Conservation (phyloP, 352 stramenopile species). For the Pythium sukuiense region DNA sequence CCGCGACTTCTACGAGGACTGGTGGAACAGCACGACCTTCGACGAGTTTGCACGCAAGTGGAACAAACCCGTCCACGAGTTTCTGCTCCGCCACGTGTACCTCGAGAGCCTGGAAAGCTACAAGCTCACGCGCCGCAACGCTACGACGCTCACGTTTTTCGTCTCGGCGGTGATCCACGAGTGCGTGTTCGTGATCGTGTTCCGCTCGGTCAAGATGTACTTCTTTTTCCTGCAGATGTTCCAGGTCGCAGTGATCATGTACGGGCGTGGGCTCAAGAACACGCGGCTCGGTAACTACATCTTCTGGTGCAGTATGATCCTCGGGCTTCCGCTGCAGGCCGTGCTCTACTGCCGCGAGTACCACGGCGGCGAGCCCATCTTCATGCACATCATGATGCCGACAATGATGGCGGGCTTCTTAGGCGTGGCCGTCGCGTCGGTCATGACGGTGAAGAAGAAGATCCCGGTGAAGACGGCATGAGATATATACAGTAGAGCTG, state of each 20-base stretch:
- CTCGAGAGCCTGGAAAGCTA: slow-evolving; percentile 74
- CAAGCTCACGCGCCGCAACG: slow-evolving; percentile 71
- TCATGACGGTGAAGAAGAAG: slow-evolving; percentile 44
- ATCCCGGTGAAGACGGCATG: slow-evolving; percentile 24
- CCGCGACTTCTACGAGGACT: slow-evolving; percentile 95
- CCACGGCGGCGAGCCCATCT: slow-evolving; percentile 74
- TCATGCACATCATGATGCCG: slow-evolving; percentile 78
- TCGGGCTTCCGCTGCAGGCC: slow-evolving; percentile 66
- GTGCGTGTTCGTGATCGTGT: slow-evolving; percentile 94
- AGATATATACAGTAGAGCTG: neutral
- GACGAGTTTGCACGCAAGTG: slow-evolving; percentile 92
- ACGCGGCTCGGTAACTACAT: slow-evolving; percentile 77
- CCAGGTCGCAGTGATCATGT: slow-evolving; percentile 92
- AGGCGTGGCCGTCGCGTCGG: slow-evolving; percentile 41
- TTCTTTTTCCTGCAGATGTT: slow-evolving; percentile 95
- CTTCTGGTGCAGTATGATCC: slow-evolving; percentile 81
- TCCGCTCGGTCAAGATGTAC: slow-evolving; percentile 91
- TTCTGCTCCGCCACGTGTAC: slow-evolving; percentile 87
- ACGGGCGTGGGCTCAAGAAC: slow-evolving; percentile 68
- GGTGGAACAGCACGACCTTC: slow-evolving; percentile 96
- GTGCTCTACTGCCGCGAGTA: slow-evolving; percentile 85
- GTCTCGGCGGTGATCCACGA: slow-evolving; percentile 96
- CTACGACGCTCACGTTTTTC: slow-evolving; percentile 90
- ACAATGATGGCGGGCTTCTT: slow-evolving; percentile 69
- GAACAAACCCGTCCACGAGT: slow-evolving; percentile 98